Conservation (phyloP, 805 yeast species). For the Wickerhamiella sergipiensis region DNA sequence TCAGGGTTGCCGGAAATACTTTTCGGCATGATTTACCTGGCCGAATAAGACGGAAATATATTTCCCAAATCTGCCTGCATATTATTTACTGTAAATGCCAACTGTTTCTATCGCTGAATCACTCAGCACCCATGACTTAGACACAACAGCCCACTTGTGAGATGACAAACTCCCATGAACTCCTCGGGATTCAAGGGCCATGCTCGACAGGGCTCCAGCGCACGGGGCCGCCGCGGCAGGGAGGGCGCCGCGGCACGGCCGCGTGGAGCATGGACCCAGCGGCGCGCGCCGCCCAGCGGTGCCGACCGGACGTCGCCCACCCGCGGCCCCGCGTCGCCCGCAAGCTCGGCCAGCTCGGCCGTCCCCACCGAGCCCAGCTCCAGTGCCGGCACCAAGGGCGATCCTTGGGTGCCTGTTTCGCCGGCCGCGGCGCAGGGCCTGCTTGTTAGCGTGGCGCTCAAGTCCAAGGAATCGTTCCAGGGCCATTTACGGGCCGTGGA, state of each 20-base stretch:
- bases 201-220: constrained; percentile 1
- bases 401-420: neutral
- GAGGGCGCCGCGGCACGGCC: constrained; percentile 2
- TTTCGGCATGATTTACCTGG: too few species aligned
- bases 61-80: too few species aligned
- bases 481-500: neutral
- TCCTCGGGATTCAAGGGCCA: constrained; percentile 3
- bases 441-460: neutral
- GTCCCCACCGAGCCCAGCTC: neutral
- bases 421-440: neutral
- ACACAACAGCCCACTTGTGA: neutral
- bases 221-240: constrained; percentile 8
- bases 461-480: neutral
- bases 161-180: constrained; percentile 6
- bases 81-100: too few species aligned
- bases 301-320: neutral
- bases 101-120: too few species aligned
- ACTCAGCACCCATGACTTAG: too few species aligned
- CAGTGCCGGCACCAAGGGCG: neutral
- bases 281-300: neutral
- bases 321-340: neutral
- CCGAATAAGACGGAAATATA: too few species aligned
- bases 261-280: neutral
- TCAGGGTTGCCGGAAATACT: too few species aligned
- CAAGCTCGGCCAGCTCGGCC: neutral